A percentile compares a stretch with the other conserved stretches of the same genome.
phyloP scores from a whole-genome alignment of 257 asterid genomes.

The Solanum pinnatisectum region DNA sequence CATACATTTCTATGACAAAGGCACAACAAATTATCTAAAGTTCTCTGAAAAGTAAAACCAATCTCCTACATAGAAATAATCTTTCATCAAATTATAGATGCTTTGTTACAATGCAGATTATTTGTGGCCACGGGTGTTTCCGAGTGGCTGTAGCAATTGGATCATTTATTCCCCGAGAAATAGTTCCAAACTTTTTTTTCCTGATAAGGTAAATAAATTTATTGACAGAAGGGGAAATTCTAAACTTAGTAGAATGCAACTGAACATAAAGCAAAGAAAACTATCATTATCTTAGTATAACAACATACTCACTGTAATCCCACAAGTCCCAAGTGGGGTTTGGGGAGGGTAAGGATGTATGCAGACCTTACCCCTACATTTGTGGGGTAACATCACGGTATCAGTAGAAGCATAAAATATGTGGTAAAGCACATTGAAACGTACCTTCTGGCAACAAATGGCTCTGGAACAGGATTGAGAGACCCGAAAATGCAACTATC shows the following conservation, averaged over 20 bases:
- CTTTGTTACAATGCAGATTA: neutral
- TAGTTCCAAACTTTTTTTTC: neutral
- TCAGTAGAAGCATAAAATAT: neutral
- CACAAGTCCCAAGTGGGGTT: neutral
- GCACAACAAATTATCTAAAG: neutral
- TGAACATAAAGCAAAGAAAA: neutral
- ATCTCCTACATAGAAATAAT: neutral
- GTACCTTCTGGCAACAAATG: neutral
- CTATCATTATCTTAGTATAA: neutral
- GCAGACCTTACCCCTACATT: neutral
- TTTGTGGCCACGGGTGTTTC: slow-evolving; percentile 1
- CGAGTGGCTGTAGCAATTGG: slow-evolving; percentile 3
- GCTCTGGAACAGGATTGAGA: neutral
- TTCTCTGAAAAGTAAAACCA: neutral
- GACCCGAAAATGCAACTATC: neutral
- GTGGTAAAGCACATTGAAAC: neutral
- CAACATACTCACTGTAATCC: neutral
- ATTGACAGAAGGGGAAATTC: neutral
- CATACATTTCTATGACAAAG: neutral
- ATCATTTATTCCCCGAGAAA: neutral
- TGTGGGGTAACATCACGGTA: neutral
- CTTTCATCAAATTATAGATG: neutral
- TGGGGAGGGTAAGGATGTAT: neutral
- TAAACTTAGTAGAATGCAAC: neutral
- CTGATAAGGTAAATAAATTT: neutral